Conservation (phyloP, 2,329 filamentous ascomycete genomes). For the Rutstroemia sp. region DNA sequence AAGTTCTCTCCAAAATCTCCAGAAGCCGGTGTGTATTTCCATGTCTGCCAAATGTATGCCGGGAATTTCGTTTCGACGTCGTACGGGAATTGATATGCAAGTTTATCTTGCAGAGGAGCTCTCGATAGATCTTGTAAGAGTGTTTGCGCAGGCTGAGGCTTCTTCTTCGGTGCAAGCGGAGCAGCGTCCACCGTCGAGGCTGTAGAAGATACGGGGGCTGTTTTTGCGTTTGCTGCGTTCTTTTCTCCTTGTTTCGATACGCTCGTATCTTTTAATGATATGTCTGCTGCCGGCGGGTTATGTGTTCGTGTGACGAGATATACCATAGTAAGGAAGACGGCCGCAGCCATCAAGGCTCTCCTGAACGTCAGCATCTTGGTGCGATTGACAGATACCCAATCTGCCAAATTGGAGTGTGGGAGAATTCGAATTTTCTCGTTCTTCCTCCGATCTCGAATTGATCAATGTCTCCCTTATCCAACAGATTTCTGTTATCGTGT, state of each 20-base stretch:
- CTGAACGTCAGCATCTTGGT: conserved; percentile 68
- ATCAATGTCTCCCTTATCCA: neutral
- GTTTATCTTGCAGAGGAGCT: conserved; percentile 69
- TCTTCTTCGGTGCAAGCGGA: conserved; percentile 14
- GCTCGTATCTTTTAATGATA: conserved; percentile 1
- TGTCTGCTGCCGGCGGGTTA: conserved; percentile 16
- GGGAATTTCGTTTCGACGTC: conserved; percentile 84
- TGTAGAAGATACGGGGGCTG: conserved; percentile 3
- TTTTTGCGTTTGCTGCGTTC: neutral
- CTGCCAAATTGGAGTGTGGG: neutral
- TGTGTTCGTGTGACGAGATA: conserved; percentile 61
- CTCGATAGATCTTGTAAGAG: conserved; percentile 51
- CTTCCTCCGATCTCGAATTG: neutral
- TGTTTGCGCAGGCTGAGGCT: conserved; percentile 16
- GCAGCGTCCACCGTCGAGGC: conserved; percentile 11
- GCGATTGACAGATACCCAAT: conserved; percentile 12
- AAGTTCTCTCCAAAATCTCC: conserved; percentile 67
- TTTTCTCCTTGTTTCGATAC: neutral
- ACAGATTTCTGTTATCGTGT: neutral
- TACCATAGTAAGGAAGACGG: conserved; percentile 60
- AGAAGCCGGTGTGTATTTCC: conserved; percentile 79
- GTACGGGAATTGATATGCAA: conserved; percentile 92
- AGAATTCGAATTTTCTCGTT: too few relatives aligned
- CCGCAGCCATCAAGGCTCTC: conserved; percentile 65
- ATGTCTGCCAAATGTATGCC: conserved; percentile 98